phyloP scores from a whole-genome alignment of 1,284 basidiomycete genomes.

The Neotropicomus parvogracilis region DNA sequence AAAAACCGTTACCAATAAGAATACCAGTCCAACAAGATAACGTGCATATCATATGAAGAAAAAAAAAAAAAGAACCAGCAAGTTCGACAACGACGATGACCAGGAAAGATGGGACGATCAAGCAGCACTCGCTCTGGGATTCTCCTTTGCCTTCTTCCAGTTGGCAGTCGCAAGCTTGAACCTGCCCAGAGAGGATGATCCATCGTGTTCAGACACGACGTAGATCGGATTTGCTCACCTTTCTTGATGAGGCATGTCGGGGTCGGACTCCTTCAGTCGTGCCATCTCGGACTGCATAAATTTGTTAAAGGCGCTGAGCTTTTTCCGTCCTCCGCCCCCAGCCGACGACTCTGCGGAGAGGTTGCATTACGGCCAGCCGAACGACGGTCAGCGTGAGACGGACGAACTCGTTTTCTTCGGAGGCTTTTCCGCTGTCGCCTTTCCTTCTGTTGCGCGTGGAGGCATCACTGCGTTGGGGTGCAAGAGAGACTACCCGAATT shows the following conservation, averaged over 20 bases:
- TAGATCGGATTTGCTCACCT: constrained; percentile 44
- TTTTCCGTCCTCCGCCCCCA: constrained; percentile 45
- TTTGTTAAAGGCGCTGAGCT: constrained; percentile 70
- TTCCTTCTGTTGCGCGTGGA: constrained; percentile 31
- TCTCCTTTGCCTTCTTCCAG: constrained; percentile 72
- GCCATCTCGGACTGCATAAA: constrained; percentile 78
- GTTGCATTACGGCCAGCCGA: constrained; percentile 9
- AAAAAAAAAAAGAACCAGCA: constrained; percentile 6
- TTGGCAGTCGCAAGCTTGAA: constrained; percentile 73
- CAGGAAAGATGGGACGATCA: constrained; percentile 11
- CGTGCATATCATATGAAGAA: constrained; percentile 21
- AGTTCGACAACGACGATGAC: constrained; percentile 10
- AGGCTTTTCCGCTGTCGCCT: constrained; percentile 30
- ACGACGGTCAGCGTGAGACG: not conserved
- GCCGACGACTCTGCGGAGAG: constrained; percentile 37
- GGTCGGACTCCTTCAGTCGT: constrained; percentile 67
- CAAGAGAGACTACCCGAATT: constrained; percentile 7
- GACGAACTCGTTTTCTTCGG: constrained; percentile 35
- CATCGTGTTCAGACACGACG: constrained; percentile 8
- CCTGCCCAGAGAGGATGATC: constrained; percentile 35
- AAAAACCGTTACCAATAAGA: constrained; percentile 35
- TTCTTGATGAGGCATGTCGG: constrained; percentile 66
- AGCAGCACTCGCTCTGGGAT: constrained; percentile 44
- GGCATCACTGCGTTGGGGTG: constrained; percentile 24
- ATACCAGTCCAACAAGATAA: constrained; percentile 21